Percentiles rank a stretch among this genome's conserved stretches.
These are phyloP conservation scores for Panaeolus cyanescens DNA, from an alignment of 768 basidiomycete genomes.

Conservation along the genomic window DNA sequence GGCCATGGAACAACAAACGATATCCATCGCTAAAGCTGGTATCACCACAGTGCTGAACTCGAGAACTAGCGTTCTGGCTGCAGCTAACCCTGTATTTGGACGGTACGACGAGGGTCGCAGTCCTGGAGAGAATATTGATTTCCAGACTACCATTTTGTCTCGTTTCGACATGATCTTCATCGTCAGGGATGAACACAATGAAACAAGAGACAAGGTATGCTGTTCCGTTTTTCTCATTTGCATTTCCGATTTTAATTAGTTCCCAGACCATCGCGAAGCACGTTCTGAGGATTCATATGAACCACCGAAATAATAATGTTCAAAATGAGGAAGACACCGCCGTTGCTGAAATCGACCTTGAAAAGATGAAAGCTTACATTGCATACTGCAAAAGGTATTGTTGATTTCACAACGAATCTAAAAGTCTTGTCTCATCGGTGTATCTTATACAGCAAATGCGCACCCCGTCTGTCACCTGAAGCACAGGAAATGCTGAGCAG, in stretches of 20 bases:
- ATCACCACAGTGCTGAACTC: slow-evolving; percentile 98
- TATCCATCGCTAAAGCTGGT: slow-evolving; percentile 98
- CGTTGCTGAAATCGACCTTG: slow-evolving; percentile 89
- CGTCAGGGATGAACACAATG: slow-evolving; percentile 97
- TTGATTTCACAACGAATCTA: background rate
- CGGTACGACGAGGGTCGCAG: slow-evolving; percentile 96
- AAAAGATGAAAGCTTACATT: slow-evolving; percentile 98
- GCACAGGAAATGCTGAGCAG: slow-evolving; percentile 85
- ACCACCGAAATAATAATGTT: slow-evolving; percentile 69
- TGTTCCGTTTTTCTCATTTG: slow-evolving; percentile 4
- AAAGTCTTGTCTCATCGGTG: background rate
- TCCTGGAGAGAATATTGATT: slow-evolving; percentile 98
- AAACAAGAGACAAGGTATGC: slow-evolving; percentile 76
- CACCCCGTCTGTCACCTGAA: slow-evolving; percentile 89
- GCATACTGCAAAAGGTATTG: slow-evolving; percentile 91
- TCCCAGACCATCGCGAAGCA: slow-evolving; percentile 90
- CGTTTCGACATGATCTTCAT: slow-evolving; percentile 99
- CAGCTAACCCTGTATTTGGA: slow-evolving; percentile 97
- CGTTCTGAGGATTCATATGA: slow-evolving; percentile 99
- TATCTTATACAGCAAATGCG: slow-evolving; percentile 79
- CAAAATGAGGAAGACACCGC: slow-evolving; percentile 67
- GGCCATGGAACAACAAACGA: slow-evolving; percentile 99
- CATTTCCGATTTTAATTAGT: background rate
- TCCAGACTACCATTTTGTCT: slow-evolving; percentile 96
- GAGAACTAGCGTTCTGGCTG: slow-evolving; percentile 92